Evolutionary conservation across 495 filamentous ascomycete species (phyloP).

Genomic region (Mycothermus thermophilus): DNA sequence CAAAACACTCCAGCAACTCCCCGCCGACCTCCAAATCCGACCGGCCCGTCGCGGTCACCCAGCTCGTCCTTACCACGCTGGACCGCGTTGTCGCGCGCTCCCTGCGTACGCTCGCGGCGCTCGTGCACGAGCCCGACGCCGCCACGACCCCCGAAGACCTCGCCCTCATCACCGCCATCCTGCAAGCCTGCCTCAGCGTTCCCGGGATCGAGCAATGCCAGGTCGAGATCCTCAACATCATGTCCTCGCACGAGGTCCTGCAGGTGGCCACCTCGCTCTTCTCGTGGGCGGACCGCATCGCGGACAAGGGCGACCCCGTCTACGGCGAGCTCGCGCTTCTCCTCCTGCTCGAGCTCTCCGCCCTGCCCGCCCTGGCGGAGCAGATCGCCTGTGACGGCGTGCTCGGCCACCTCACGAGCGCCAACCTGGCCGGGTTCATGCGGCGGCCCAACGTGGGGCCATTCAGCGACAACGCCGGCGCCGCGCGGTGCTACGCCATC

Average conservation of each 20-base stretch:
- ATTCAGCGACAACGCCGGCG: constrained; percentile 39
- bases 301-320: constrained; percentile 67
- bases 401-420: constrained; percentile 61
- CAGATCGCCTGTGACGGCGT: constrained; percentile 76
- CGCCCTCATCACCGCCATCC: constrained; percentile 73
- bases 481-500: constrained; percentile 57
- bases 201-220: constrained; percentile 47
- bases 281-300: constrained; percentile 80
- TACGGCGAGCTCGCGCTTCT: constrained; percentile 81
- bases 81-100: constrained; percentile 65
- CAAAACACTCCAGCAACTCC: constrained; percentile 14
- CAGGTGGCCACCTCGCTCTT: constrained; percentile 77
- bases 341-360: constrained; percentile 79
- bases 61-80: constrained; percentile 56
- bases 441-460: constrained; percentile 56
- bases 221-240: constrained; percentile 49
- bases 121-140: constrained; percentile 48
- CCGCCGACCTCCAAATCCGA: constrained; percentile 12
- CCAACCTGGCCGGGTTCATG: constrained; percentile 58
- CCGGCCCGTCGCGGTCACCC: constrained; percentile 26
- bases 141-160: constrained; percentile 54
- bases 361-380: constrained; percentile 69
- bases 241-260: constrained; percentile 52
- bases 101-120: constrained; percentile 60
- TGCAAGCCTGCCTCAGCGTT: constrained; percentile 69